phyloP scores from a whole-genome alignment of 257 asterid genomes.

The Solanum neorickii region DNA sequence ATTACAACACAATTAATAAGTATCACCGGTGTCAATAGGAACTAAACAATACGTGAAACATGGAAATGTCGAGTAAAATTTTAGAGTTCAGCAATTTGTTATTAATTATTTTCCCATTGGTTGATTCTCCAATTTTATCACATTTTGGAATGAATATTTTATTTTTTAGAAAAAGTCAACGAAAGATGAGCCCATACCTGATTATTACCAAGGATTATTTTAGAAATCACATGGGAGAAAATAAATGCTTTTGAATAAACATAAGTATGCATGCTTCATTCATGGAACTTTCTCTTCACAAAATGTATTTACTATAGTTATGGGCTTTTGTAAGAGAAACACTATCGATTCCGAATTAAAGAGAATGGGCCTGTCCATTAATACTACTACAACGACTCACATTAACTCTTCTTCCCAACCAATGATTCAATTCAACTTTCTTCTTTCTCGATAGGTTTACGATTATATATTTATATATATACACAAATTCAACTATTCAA shows the following conservation, averaged over 20 bases:
- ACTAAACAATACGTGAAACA: neutral
- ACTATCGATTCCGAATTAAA: neutral
- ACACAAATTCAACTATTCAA: neutral
- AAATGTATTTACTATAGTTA: neutral
- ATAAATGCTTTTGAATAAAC: neutral
- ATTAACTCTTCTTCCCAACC: neutral
- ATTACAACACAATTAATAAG: neutral
- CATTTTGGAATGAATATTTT: neutral
- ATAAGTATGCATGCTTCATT: neutral
- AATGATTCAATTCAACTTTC: neutral
- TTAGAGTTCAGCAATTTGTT: neutral
- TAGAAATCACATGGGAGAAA: neutral
- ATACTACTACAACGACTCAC: neutral
- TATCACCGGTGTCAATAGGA: neutral
- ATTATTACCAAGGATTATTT: neutral
- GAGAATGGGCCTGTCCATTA: neutral
- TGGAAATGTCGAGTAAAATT: neutral
- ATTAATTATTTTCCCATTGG: neutral
- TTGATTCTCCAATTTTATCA: neutral
- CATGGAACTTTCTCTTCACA: neutral
- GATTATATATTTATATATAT: neutral
- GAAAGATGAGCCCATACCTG: neutral
- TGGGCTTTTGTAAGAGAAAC: neutral
- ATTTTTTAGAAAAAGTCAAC: neutral
- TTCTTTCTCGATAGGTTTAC: neutral